A percentile compares a stretch with the other conserved stretches of the same genome.
Evolutionary conservation across 164 flowering plant genomes (phyloP).

Genomic region (Chimonanthus praecox): DNA sequence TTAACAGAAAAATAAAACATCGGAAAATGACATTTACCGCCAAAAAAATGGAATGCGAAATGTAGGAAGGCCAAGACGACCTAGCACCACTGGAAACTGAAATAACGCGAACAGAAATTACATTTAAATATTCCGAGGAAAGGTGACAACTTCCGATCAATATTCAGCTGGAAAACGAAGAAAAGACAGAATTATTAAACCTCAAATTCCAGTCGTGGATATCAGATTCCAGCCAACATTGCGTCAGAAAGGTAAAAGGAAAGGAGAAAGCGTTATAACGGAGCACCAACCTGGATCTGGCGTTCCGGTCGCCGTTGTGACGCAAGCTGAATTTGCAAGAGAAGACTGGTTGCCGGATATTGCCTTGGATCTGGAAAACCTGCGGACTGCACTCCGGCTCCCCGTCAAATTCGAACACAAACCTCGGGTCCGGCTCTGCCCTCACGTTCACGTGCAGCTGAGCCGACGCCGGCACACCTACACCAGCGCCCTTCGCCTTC

Average conservation of each 20-base stretch:
- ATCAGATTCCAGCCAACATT: not conserved
- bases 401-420: conserved; percentile 88
- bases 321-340: conserved; percentile 88
- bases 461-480: conserved; percentile 23
- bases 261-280: not conserved
- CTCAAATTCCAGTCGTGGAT: too few relatives aligned
- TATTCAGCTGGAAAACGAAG: too few relatives aligned
- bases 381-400: conserved; percentile 93
- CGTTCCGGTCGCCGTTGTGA: conserved; percentile 45
- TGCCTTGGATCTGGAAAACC: conserved; percentile 81
- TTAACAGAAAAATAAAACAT: too few relatives aligned
- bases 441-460: conserved; percentile 66
- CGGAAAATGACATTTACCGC: too few relatives aligned
- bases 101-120: too few relatives aligned
- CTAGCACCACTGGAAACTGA: too few relatives aligned
- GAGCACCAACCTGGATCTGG: conserved; percentile 45
- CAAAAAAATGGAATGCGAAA: too few relatives aligned
- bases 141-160: too few relatives aligned
- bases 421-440: conserved; percentile 94
- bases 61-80: too few relatives aligned
- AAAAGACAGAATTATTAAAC: too few relatives aligned
- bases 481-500: conserved; percentile 21
- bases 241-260: not conserved
- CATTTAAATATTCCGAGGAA: too few relatives aligned
- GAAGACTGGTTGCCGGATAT: conserved; percentile 82